Evolutionary conservation across 257 asterid genomes (phyloP), one percentile per base, ranked within the genome.

Genomic region (Paulownia fortunei): DNA sequence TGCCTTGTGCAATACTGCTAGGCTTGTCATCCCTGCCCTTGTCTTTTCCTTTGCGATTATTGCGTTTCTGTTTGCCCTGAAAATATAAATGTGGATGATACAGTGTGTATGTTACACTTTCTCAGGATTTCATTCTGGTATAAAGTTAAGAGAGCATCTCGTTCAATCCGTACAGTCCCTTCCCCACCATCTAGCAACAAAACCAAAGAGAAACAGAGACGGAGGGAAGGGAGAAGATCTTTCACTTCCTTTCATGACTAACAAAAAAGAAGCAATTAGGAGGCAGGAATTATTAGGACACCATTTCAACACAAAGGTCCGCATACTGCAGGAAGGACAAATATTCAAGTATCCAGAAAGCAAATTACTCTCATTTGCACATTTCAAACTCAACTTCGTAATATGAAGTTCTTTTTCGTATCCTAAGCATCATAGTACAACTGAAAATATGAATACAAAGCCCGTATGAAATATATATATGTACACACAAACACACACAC

Each of bases 51-150:
- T 76, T 94, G 68, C 97, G 88, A 51, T 87, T 90, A 76, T 92
- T 94, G 71, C 85, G 79, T 81, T 90, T 94, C 79, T 92, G 96
- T 83, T 94, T 94, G 49, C 90, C 92, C 97, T 94, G 89, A 78
- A 77, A 68, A 60, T 67, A 1, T 16, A 18, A 9, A 54, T 66
- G 19, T 51, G 23, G 76, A 66, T 78, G 62, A 79, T 34, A 69
- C 58, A 60, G 11, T 24, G 30, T 47, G 39, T 13, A 36, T 24
- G 76, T 67, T 51, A 80, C 12, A 47, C n/a, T n/a, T n/a, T 41
- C 46, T 7, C 46, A 41, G 46, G 2, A 41, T 4, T 41, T 41
- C 8, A 41, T 4, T 56, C 65, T 83, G 82, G 85, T 88, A 47
- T 59, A 15, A 42, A 62, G 64, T 58, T 47, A 32, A n/a, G 72